Percentiles rank a stretch among this genome's conserved stretches.
Evolutionary conservation across 2,329 filamentous ascomycete genomes (phyloP).

Genomic region (Pseudogymnoascus sp.): DNA sequence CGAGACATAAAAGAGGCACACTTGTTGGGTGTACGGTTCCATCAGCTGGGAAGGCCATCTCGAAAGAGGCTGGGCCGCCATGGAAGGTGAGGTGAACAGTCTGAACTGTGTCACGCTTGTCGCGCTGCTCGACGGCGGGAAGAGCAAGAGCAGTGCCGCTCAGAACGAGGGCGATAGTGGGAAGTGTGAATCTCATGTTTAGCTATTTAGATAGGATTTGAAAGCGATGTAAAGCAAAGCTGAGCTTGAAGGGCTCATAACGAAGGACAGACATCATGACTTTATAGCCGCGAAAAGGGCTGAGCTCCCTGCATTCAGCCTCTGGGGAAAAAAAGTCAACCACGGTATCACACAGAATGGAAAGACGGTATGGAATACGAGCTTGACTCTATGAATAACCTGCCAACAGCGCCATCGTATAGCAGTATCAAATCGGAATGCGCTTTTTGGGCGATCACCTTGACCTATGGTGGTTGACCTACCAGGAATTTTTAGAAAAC

Average conservation of each 20-base stretch:
- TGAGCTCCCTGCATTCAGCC: not conserved
- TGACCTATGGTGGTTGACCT: not conserved
- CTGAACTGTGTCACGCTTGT: not conserved
- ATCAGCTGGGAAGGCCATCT: slow-evolving; percentile 36
- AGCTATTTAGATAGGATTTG: not conserved
- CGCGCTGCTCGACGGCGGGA: not conserved
- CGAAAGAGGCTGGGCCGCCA: slow-evolving; percentile 34
- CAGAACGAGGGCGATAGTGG: not conserved
- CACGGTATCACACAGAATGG: not conserved
- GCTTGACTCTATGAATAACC: slow-evolving; percentile 9
- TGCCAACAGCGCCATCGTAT: slow-evolving; percentile 7
- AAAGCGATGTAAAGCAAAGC: not conserved
- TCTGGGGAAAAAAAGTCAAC: not conserved
- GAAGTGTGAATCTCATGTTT: slow-evolving; percentile 2
- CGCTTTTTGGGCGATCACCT: not conserved
- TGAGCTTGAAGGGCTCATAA: not conserved
- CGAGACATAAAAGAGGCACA: slow-evolving; percentile 19
- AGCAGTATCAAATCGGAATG: not conserved
- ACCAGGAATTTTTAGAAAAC: not conserved
- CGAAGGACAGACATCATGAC: not conserved
- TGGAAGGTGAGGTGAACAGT: slow-evolving; percentile 33
- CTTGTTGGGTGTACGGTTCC: slow-evolving; percentile 32
- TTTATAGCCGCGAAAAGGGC: slow-evolving; percentile 6
- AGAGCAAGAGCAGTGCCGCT: not conserved
- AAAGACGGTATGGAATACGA: not conserved